Conservation (phyloP, 495 filamentous ascomycete genomes). For the Thermothielavioides terrestris region DNA sequence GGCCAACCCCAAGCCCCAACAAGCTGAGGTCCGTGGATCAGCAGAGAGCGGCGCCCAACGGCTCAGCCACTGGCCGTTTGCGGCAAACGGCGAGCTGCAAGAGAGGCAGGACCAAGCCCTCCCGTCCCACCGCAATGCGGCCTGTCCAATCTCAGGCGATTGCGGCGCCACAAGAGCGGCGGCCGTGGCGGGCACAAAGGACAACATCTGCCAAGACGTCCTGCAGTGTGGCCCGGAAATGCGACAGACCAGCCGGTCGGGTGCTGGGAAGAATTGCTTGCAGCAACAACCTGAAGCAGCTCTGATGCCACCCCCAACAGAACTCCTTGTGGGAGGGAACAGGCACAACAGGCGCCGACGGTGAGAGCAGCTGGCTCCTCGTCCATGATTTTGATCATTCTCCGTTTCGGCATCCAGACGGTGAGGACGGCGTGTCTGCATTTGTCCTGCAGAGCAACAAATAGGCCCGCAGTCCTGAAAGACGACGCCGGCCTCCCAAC, state of each 20-base stretch:
- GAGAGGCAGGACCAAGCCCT: not conserved
- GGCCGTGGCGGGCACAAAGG: too few relatives aligned
- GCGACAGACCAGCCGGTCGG: not conserved
- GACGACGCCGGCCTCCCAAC: too few relatives aligned
- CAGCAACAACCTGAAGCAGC: conserved; percentile 1
- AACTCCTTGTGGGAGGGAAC: too few relatives aligned
- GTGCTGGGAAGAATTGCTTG: not conserved
- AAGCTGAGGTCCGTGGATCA: not conserved
- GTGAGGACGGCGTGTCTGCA: too few relatives aligned
- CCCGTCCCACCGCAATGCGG: not conserved
- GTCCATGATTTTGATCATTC: too few relatives aligned
- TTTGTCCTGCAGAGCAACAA: too few relatives aligned
- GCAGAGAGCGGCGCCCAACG: not conserved
- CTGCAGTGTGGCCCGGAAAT: not conserved
- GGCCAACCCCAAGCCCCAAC: not conserved
- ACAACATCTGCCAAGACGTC: too few relatives aligned
- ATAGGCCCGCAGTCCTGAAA: too few relatives aligned
- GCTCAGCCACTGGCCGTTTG: not conserved
- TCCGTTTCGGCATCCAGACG: too few relatives aligned
- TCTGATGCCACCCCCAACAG: not conserved
- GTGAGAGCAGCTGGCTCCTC: not conserved
- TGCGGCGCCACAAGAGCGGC: not conserved
- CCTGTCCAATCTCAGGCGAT: not conserved
- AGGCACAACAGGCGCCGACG: too few relatives aligned
- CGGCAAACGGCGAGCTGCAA: too few relatives aligned